These are phyloP conservation scores for Poa pratensis DNA, from an alignment of 176 grass and related monocot species.

Conservation along the genomic window DNA sequence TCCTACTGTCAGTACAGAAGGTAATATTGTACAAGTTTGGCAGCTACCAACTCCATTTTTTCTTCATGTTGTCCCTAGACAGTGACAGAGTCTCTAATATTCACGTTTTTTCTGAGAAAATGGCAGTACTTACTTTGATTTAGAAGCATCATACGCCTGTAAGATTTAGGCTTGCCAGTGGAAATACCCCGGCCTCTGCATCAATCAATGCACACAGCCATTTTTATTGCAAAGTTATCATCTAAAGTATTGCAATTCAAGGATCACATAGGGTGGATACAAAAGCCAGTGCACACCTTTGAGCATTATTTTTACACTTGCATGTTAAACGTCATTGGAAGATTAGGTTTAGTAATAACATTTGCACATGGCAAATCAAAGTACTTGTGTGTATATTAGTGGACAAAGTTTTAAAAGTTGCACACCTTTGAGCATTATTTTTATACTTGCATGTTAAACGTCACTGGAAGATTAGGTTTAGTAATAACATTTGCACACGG, in stretches of 20 bases:
- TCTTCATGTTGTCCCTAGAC: neutral
- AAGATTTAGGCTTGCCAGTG: neutral
- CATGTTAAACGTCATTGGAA: neutral
- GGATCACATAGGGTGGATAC: too few relatives aligned
- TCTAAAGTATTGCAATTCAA: too few relatives aligned
- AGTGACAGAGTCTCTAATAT: neutral
- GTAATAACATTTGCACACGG: neutral
- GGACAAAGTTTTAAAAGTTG: neutral
- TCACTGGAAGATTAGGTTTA: neutral
- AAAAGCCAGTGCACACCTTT: too few relatives aligned
- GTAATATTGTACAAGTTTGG: conserved; percentile 43
- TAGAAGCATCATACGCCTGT: neutral
- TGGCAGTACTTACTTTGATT: neutral
- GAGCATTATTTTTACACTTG: neutral
- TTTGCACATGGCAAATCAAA: neutral
- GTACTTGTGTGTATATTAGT: neutral
- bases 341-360: neutral
- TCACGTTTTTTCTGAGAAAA: neutral
- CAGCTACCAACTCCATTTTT: neutral
- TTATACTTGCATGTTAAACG: neutral
- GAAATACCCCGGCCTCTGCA: too few relatives aligned
- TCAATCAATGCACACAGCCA: too few relatives aligned
- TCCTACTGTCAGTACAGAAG: conserved; percentile 68
- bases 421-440: neutral
- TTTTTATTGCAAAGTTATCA: too few relatives aligned